Evolutionary conservation across 2,329 filamentous ascomycete genomes (phyloP), one percentile per base, ranked within the genome.

Genomic region (Alternaria sp.): DNA sequence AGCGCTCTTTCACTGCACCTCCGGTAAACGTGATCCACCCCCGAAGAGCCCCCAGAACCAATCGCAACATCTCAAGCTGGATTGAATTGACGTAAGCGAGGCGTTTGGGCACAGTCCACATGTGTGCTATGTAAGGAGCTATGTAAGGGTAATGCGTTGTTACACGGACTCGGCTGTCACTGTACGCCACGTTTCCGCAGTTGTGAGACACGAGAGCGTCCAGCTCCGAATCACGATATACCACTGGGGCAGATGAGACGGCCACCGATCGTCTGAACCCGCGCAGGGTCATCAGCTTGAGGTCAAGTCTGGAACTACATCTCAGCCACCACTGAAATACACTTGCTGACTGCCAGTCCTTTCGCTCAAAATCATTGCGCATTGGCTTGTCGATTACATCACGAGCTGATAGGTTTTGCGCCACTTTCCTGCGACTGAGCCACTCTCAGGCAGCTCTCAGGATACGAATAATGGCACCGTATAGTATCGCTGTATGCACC

Each of bases 81-180:
- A 28, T 12, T 43, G 19, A 13, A 25, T 47, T 36, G 19, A 46
- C 49, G 32, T 57, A 61, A 61, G 52, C 58, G 45, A 57, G 52
- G 52, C 52, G 58, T 61, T 57, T 23, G 23, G 45, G 58, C 58
- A 45, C 45, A 61, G 58, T 55, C 58, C 58, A 57, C 58, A 54
- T 57, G 58, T 50, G 52, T 25, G 25, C 19, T 50, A 57, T 57
- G 32, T 55, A 61, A 61, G 52, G 52, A 25, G 25, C 19, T 45
- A 57, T 57, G 32, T 55, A 61, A 61, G 52, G 52, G 32, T 49
- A 21, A 19, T 57, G 13, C 23, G 45, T 61, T 32, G 57, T 59
- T 19, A 54, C 25, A 61, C 58, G 21, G 30, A 43, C 15, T 44
- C 44, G 52, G 45, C 30, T 61, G 58, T 61, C 58, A 57, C 26